phyloP scores from a whole-genome alignment of 768 basidiomycete species.

The Heimioporus sp. region DNA sequence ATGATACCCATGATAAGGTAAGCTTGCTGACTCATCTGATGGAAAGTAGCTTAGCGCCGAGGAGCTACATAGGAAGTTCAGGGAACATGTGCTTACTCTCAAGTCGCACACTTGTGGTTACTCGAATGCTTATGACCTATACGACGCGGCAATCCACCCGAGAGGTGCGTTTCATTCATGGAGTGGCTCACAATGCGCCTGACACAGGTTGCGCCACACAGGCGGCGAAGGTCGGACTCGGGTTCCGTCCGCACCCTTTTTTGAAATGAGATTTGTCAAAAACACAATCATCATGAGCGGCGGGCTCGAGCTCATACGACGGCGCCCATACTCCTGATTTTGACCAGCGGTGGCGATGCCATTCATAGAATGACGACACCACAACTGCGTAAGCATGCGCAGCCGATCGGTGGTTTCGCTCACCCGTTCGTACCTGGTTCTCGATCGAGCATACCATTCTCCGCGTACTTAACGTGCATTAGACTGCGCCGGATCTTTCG shows the following conservation, averaged over 20 bases:
- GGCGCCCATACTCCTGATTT: slow-evolving; percentile 23
- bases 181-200: background rate
- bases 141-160: background rate
- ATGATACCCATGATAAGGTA: slow-evolving; percentile 34
- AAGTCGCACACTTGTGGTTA: slow-evolving; percentile 40
- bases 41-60: slow-evolving; percentile 37
- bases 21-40: slow-evolving; percentile 2
- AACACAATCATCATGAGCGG: slow-evolving; percentile 46
- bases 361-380: slow-evolving; percentile 68
- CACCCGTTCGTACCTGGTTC: slow-evolving; percentile 35
- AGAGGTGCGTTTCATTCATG: slow-evolving; percentile 54
- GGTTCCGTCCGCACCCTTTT: slow-evolving; percentile 51
- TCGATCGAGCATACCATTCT: slow-evolving; percentile 55
- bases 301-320: background rate
- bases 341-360: slow-evolving; percentile 47
- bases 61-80: slow-evolving; percentile 47
- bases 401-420: background rate
- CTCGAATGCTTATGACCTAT: no score
- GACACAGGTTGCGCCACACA: background rate
- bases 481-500: background rate
- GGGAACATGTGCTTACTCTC: slow-evolving; percentile 76
- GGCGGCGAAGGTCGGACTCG: slow-evolving; percentile 58
- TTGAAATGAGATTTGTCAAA: slow-evolving; percentile 65
- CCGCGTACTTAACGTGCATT: slow-evolving; percentile 54
- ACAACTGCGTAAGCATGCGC: slow-evolving; percentile 53